Evolutionary conservation across 768 basidiomycete genomes (phyloP).

Genomic region (Collybia nuda): DNA sequence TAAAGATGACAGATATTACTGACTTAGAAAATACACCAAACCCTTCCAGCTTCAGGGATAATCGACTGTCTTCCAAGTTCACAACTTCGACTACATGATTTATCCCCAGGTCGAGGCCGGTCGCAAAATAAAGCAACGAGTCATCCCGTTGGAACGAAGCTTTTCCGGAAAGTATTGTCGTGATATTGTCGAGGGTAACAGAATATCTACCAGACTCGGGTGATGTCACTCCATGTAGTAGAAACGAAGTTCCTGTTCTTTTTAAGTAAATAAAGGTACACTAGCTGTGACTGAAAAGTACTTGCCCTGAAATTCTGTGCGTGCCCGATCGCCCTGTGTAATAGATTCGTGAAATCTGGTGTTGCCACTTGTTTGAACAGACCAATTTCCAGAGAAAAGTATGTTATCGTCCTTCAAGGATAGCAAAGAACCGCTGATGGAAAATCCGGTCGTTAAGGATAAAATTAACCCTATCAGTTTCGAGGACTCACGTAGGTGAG

Average conservation of each 20-base stretch:
- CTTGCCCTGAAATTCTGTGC: conserved; percentile 48
- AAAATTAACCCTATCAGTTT: neutral
- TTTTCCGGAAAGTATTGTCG: conserved; percentile 44
- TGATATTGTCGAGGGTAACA: conserved; percentile 43
- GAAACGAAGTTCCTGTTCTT: conserved; percentile 56
- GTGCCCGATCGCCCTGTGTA: conserved; percentile 43
- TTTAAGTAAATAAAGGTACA: neutral
- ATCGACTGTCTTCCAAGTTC: conserved; percentile 53
- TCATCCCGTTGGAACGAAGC: conserved; percentile 53
- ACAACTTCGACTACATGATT: conserved; percentile 52
- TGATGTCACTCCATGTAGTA: conserved; percentile 59
- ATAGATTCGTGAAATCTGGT: conserved; percentile 24
- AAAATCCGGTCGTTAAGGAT: neutral
- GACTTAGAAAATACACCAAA: conserved; percentile 43
- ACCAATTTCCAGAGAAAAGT: conserved; percentile 59
- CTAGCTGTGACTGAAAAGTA: conserved; percentile 6
- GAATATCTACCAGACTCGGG: conserved; percentile 58
- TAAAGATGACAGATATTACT: conserved; percentile 9
- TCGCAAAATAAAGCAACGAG: conserved; percentile 62
- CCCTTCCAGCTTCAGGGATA: conserved; percentile 49
- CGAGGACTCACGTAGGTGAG: conserved; percentile 27
- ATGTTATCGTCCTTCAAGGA: conserved; percentile 44
- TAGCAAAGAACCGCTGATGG: conserved; percentile 13
- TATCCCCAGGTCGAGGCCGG: conserved; percentile 51
- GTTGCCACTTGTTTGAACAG: conserved; percentile 24